Percentiles rank a stretch among this genome's conserved stretches.
Conservation (phyloP, 2,329 filamentous ascomycete species). For the Periglandula ipomoeae region DNA sequence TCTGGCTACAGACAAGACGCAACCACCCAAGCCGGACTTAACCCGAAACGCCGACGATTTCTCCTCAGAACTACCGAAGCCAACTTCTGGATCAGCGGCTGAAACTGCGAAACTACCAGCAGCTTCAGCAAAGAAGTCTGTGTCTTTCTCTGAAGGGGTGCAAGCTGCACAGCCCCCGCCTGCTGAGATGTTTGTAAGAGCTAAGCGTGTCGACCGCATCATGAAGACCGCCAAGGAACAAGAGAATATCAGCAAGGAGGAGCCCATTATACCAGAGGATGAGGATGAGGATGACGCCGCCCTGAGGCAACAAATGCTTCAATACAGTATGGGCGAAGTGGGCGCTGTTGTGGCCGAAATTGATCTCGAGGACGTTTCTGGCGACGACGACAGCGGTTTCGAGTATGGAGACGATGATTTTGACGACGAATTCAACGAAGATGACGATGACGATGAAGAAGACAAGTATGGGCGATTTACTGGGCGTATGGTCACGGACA, state of each 20-base stretch:
- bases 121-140: constrained; percentile 39
- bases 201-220: constrained; percentile 43
- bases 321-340: constrained; percentile 82
- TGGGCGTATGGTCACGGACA: constrained; percentile 55
- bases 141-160: constrained; percentile 53
- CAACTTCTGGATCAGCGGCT: background rate
- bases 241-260: constrained; percentile 34
- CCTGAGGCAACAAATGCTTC: constrained; percentile 78
- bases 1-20: constrained; percentile 4
- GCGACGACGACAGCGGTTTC: constrained; percentile 44
- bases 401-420: constrained; percentile 42
- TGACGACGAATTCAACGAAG: constrained; percentile 40
- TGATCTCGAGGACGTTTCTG: constrained; percentile 62
- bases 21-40: background rate
- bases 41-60: background rate
- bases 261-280: constrained; percentile 54
- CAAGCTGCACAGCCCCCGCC: constrained; percentile 18
- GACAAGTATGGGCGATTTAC: constrained; percentile 70
- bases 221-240: constrained; percentile 48
- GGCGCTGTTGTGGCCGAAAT: constrained; percentile 89
- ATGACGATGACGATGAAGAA: constrained; percentile 60
- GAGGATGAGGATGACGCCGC: constrained; percentile 75
- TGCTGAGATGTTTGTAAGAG: constrained; percentile 29
- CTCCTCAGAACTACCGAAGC: background rate
- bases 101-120: background rate